Evolutionary conservation across 495 filamentous ascomycete genomes (phyloP), one percentile per base, ranked within the genome.

Genomic region (Mytilinidion resinicola): DNA sequence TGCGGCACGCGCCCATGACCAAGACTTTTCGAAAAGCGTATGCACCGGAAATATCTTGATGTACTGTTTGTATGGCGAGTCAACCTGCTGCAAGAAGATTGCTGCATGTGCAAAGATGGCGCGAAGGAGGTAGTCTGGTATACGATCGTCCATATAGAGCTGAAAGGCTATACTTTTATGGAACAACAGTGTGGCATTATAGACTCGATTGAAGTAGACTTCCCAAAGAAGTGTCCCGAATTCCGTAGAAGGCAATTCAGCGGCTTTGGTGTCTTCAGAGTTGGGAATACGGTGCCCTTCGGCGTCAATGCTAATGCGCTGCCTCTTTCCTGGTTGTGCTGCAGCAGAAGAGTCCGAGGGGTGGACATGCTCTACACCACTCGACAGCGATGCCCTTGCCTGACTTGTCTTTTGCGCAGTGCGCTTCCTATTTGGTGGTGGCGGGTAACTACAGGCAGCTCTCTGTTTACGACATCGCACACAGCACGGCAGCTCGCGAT

Each of bases 21-120:
- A 52, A 52, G 50, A 52, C 36, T 52, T 52, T 52, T 52, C 50
- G 30, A 35, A 52, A 36, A 52, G 50, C 35, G 50, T 0, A 25
- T 52, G 50, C 50, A 52, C 4, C 0, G 50, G 30, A 52, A 52
- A 35, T 52, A 52, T 35, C 50, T 35, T 52, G 50, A 52, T 14
- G 30, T 52, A 36, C 12, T 36, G 17, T 1, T 30, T 36, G 25
- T 52, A 35, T 36, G 50, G 50, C 25, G 50, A 35, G 25, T 52
- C 50, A 36, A 52, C 50, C 15, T 52, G 50, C 50, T 52, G 8
- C 30, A 52, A 52, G 34, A 52, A 52, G 17, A 52, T 35, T 52
- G 50, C 50, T 35, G 50, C 50, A 35, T 52, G 50, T 52, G 50
- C 50, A 17, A 52, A 52, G 20, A 52, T 52, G n/a, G 50, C 50